These are phyloP conservation scores for Pichia sporocuriosa DNA, from an alignment of 805 yeast species.

Conservation along the genomic window DNA sequence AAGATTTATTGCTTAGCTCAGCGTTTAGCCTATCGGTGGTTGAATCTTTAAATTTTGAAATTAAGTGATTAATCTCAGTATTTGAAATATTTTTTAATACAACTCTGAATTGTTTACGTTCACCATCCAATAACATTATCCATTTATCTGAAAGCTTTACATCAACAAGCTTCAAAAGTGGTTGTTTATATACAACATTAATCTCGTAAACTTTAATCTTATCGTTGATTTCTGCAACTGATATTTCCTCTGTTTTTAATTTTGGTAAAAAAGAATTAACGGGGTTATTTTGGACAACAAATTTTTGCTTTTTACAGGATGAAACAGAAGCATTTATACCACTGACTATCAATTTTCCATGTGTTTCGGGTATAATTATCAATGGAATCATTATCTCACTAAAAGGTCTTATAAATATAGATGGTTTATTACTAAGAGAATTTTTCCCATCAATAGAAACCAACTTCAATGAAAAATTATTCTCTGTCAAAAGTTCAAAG, in stretches of 20 bases:
- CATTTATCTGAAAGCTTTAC: constrained; percentile 54
- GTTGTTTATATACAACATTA: constrained; percentile 41
- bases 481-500: constrained; percentile 32
- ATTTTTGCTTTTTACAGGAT: constrained; percentile 42
- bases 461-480: constrained; percentile 20
- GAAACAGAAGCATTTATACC: constrained; percentile 48
- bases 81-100: constrained; percentile 51
- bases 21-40: constrained; percentile 57
- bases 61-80: constrained; percentile 48
- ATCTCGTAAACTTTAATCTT: constrained; percentile 28
- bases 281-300: constrained; percentile 16
- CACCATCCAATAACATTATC: constrained; percentile 78
- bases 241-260: constrained; percentile 7
- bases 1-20: constrained; percentile 38
- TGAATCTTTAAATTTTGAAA: constrained; percentile 65
- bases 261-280: constrained; percentile 6
- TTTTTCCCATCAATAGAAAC: constrained; percentile 3
- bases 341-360: constrained; percentile 42
- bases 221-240: not conserved
- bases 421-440: constrained; percentile 18
- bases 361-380: constrained; percentile 40
- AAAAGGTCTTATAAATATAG: constrained; percentile 33
- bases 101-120: constrained; percentile 44
- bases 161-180: constrained; percentile 47
- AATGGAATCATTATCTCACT: constrained; percentile 35